Evolutionary conservation across 2,329 filamentous ascomycete species (phyloP).

Genomic region (Colletotrichum brevisporum): DNA sequence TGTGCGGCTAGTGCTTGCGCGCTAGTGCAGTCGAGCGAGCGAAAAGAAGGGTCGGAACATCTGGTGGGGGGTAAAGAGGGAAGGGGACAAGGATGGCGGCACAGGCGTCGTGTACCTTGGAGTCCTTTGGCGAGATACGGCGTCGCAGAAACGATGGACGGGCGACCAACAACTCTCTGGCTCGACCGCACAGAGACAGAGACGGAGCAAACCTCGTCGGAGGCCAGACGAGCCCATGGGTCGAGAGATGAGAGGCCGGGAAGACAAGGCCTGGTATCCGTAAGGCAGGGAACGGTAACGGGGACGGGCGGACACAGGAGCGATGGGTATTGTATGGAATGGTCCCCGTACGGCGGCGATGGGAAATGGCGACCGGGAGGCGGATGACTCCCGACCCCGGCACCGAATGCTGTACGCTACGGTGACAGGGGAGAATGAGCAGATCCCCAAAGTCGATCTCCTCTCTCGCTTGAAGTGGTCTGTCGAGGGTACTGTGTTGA

Average conservation of each 20-base stretch:
- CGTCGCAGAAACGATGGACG: slow-evolving; percentile 4
- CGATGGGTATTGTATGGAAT: slow-evolving; percentile 24
- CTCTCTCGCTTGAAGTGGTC: slow-evolving; percentile 15
- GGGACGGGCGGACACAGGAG: slow-evolving; percentile 28
- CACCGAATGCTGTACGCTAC: slow-evolving; percentile 10
- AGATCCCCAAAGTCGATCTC: slow-evolving; percentile 25
- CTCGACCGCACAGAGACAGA: not conserved
- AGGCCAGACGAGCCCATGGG: slow-evolving; percentile 15
- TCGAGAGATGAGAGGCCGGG: slow-evolving; percentile 22
- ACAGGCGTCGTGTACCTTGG: slow-evolving; percentile 20
- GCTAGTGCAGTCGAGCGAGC: slow-evolving; percentile 10
- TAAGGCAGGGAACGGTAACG: slow-evolving; percentile 21
- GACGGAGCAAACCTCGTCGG: slow-evolving; percentile 6
- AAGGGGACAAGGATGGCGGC: slow-evolving; percentile 34
- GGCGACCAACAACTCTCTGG: not conserved
- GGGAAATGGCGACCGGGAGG: slow-evolving; percentile 24
- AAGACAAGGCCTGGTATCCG: slow-evolving; percentile 20
- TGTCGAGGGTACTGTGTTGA: not conserved
- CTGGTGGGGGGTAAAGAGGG: slow-evolving; percentile 27
- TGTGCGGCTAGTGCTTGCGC: slow-evolving; percentile 22
- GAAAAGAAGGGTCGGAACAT: slow-evolving; percentile 36
- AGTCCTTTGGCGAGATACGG: slow-evolving; percentile 19
- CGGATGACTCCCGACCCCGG: slow-evolving; percentile 34
- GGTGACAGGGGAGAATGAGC: slow-evolving; percentile 31
- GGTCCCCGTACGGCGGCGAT: slow-evolving; percentile 10